These are phyloP conservation scores for Leccinum aurantiacum DNA, from an alignment of 768 basidiomycete genomes.

Conservation along the genomic window DNA sequence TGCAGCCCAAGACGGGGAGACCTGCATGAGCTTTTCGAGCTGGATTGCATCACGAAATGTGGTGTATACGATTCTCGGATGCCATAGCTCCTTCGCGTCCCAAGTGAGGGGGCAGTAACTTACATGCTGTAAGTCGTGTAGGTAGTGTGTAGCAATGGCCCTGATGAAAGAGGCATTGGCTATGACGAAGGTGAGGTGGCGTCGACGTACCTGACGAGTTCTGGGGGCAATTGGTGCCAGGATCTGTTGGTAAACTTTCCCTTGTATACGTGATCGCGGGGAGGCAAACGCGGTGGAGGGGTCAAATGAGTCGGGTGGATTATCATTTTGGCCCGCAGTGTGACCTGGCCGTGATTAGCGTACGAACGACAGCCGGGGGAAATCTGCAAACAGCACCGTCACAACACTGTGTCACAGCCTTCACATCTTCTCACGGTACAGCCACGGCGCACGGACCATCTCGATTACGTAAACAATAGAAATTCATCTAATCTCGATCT, in stretches of 20 bases:
- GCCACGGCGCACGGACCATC: slow-evolving; percentile 32
- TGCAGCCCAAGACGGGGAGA: slow-evolving; percentile 58
- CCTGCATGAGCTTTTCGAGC: slow-evolving; percentile 60
- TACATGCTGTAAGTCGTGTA: slow-evolving; percentile 45
- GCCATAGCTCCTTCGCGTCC: slow-evolving; percentile 56
- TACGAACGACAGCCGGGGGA: slow-evolving; percentile 38
- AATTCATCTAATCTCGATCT: slow-evolving; percentile 8
- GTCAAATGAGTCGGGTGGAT: slow-evolving; percentile 22
- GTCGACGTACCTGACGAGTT: slow-evolving; percentile 55
- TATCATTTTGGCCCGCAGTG: slow-evolving; percentile 37
- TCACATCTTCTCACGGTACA: slow-evolving; percentile 26
- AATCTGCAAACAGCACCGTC: slow-evolving; percentile 27
- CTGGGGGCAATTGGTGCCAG: slow-evolving; percentile 61
- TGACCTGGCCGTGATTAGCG: slow-evolving; percentile 38
- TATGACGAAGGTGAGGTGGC: slow-evolving; percentile 27
- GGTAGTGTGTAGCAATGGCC: slow-evolving; percentile 47
- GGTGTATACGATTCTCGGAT: slow-evolving; percentile 59
- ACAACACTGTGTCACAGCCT: slow-evolving; percentile 29
- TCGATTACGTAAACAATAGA: slow-evolving; percentile 6
- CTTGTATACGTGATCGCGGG: slow-evolving; percentile 45
- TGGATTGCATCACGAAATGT: slow-evolving; percentile 61
- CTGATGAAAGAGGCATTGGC: slow-evolving; percentile 11
- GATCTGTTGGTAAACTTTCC: slow-evolving; percentile 57
- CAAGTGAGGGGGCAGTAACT: slow-evolving; percentile 50
- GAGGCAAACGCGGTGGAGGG: slow-evolving; percentile 20